Evolutionary conservation across 495 filamentous ascomycete genomes (phyloP), one percentile per base, ranked within the genome.

Genomic region (Hyaloscypha bicolor): DNA sequence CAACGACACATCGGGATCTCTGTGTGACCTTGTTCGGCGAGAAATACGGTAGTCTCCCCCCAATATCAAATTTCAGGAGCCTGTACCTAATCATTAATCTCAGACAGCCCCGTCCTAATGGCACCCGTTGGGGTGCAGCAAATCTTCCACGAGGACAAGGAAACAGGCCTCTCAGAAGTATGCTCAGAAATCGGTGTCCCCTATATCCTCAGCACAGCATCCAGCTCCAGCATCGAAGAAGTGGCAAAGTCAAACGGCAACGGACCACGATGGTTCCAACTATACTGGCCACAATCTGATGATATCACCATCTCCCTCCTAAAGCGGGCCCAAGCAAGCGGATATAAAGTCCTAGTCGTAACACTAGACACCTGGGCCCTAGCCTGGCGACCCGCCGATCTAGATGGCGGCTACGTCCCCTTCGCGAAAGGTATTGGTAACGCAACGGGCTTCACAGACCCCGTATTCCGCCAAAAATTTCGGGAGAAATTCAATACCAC

Each of bases 311-410:
- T 81, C 0, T 86, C 85, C 3, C 74, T 91, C 39, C 79, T 92
- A 45, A 76, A 79, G n/a, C 84, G 89, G 29, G 90, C 89, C 2
- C 85, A 86, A 60, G 79, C 80, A n/a, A 73, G 78, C 14, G 86
- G 86, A 0, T 90, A 79, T 73, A 74, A 74, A 21, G 86, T 82
- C 16, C 75, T 89, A 6, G 79, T 90, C 52, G 82, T 91, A 0
- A 90, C 88, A 1, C 78, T 90, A 0, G 88, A 91, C 74, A 88
- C 86, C 1, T 86, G 79, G 61, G 79, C 78, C 9, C 75, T 89
- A 37, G 77, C 80, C 14, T 89, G 87, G 89, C 79, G 88, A 55
- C 90, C 88, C 0, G 79, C 78, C 2, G 89, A 91, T 73, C 78
- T 91, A 30, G 88, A 91, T 69, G 82, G 83, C 33, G 88, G 79